Base-by-base conservation (phyloP, 495 filamentous ascomycete species). In the Xylaria flabelliformis region DNA sequence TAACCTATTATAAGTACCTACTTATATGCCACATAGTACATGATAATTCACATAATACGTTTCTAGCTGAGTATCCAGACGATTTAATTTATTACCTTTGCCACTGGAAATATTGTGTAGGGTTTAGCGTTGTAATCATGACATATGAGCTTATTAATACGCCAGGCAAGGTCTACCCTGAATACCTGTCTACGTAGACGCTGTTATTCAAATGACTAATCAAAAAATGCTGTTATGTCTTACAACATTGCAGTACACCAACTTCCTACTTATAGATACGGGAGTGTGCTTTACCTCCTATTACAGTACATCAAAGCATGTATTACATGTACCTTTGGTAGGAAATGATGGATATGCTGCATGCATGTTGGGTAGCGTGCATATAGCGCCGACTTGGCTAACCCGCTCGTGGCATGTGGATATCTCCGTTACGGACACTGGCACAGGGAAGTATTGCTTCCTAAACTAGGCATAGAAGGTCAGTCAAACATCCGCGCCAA, bases 401-500 rank as follows among this genome's bases (percentile, higher is more conserved):
- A 69, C 24, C 67, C 55, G 21, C 53, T 61, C 32, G 39, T 50
- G 67, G 67, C 67, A 61, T 61, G 67, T 62, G 55, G 55, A 61
- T 62, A 61, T 48, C 15, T 46, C 15, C n/a, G 26, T 13, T 21
- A 61, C 8, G n/a, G 50, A 53, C 24, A 26, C 39, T 13, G 39
- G 39, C 39, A 42, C n/a, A 24, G n/a, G 50, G 21, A 21, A n/a
- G n/a, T 8, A 24, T 51, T 51, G 50, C 50, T 51, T 51, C n/a
- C 50, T 51, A 24, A 9, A 51, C 50, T 24, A 39, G 17, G 50
- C n/a, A 51, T 1, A 51, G 46, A 8, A 34, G 29, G 29, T 5
- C 36, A 7, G 58, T 39, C 9, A 9, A 62, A 21, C 19, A 41
- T 32, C 4, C 53, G 7, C 53, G 7, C 36, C 19, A 41, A 32